phyloP scores from a whole-genome alignment of 1,139 yeast species.

The Schwanniomyces etchellsii region DNA sequence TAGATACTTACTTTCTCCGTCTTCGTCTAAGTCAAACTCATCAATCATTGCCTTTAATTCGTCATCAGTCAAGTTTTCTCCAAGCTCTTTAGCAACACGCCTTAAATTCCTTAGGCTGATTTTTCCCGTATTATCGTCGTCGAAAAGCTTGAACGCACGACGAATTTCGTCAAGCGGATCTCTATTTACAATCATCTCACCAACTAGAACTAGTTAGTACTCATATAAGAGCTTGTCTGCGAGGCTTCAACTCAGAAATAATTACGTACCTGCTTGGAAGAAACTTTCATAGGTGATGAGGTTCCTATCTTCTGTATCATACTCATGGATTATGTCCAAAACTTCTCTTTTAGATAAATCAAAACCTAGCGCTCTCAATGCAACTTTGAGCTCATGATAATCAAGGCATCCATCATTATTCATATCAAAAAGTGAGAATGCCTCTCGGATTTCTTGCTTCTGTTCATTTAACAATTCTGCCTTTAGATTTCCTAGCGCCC shows the following conservation, averaged over 20 bases:
- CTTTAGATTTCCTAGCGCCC: constrained; percentile 34
- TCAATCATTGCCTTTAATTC: constrained; percentile 96
- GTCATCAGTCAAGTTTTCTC: constrained; percentile 88
- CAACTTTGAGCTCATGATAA: constrained; percentile 88
- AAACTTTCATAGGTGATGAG: constrained; percentile 79
- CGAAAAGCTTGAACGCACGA: constrained; percentile 87
- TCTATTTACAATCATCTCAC: constrained; percentile 70
- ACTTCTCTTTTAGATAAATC: constrained; percentile 79
- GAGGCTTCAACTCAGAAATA: too few relatives aligned
- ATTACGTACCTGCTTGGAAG: constrained; percentile 56
- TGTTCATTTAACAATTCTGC: constrained; percentile 81
- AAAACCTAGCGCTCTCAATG: constrained; percentile 91
- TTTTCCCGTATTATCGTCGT: constrained; percentile 83
- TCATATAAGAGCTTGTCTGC: too few relatives aligned
- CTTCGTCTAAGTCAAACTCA: constrained; percentile 94
- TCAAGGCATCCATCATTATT: constrained; percentile 87
- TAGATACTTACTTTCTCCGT: constrained; percentile 67
- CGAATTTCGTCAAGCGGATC: constrained; percentile 92
- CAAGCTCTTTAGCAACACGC: constrained; percentile 87
- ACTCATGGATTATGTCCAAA: constrained; percentile 72
- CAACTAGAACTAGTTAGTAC: constrained; percentile 48
- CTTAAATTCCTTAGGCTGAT: constrained; percentile 78
- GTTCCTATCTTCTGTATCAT: constrained; percentile 71
- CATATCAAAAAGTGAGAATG: constrained; percentile 88
- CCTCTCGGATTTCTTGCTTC: constrained; percentile 88